Evolutionary conservation across 306 rosid genomes (phyloP), one percentile per base, ranked within the genome.

Genomic region (Quillaja saponaria): DNA sequence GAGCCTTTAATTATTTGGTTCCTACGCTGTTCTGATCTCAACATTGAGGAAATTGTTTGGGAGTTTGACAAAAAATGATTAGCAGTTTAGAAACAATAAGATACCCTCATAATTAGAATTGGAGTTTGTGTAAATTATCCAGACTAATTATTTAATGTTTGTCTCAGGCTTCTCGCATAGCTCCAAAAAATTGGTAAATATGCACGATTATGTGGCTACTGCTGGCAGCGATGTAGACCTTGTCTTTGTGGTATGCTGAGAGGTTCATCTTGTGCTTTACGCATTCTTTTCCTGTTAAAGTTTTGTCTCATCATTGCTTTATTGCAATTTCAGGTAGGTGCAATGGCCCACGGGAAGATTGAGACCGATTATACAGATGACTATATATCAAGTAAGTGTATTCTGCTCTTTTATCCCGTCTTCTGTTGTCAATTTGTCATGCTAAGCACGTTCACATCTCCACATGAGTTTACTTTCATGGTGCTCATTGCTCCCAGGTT

Each of bases 321-420:
- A 46, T 49, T 45, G 66, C 37, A 28, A 67, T 72, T 48, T 71
- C 78, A 91, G 97, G 82, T 86, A 15, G 96, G 96, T 64, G 96
- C 95, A 31, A 84, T 86, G 91, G 85, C 96, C 75, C 95, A 84
- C 65, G 96, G 95, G 58, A 86, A 84, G 84, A 59, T 91, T 73
- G 92, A 86, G 73, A 61, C 82, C 0, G 92, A 84, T 59, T 91
- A 82, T 55, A 82, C 80, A 11, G 90, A 91, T 0, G 97, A 91
- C 67, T 81, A 71, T 52, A 41, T 91, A 73, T 82, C 96, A 71
- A 67, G 97, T 91, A 78, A 7, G 85, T 64, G n/a, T 45, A 7
- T 52, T 59, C 40, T 16, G 25, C 14, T 37, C 16, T 5, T 6
- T 20, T 15, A 38, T 39, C 35, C 53, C 50, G 34, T 19, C 14